Conservation (phyloP, 129 eudicot genomes). For the sunflower (Helianthus annuus) region HanXRQr2.0-SUNRISE NC_035439.2:117629945-117630444, state of each 20-base stretch:
- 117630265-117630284: constrained; percentile 76
- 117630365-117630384: constrained; percentile 92
- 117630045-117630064: too few relatives aligned
- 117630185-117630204: background rate
- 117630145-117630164: background rate
- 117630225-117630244: constrained; percentile 64
- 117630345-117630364: constrained; percentile 86
- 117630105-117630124: too few relatives aligned
- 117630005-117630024: too few relatives aligned
- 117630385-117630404: constrained; percentile 98
- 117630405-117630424: constrained; percentile 97
- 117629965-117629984: too few relatives aligned
- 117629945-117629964: too few relatives aligned
- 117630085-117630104: too few relatives aligned
- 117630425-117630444: background rate
- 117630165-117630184: too few relatives aligned
- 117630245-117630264: constrained; percentile 79
- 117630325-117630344: constrained; percentile 84
- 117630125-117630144: too few relatives aligned
- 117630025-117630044: too few relatives aligned
- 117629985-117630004: too few relatives aligned
- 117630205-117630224: constrained; percentile 70
- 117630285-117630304: constrained; percentile 88
- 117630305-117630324: constrained; percentile 85
- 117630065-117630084: too few relatives aligned